phyloP scores from a whole-genome alignment of 2,329 filamentous ascomycete genomes.

The Cladosporium sp. region DNA sequence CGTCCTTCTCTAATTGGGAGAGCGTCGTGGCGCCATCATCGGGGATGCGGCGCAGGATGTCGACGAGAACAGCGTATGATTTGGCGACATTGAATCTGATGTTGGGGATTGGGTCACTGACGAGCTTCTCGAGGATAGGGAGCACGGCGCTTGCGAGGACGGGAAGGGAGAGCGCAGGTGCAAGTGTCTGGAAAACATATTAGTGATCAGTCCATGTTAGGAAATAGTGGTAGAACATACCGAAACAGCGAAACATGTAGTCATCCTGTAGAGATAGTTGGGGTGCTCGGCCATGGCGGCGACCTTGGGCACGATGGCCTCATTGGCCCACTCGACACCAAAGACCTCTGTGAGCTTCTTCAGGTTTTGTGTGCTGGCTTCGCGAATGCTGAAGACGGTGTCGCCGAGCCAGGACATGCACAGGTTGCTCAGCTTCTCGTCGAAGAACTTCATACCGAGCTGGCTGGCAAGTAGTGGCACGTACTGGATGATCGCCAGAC shows the following conservation, averaged over 20 bases:
- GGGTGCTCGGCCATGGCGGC: conserved; percentile 98
- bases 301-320: conserved; percentile 97
- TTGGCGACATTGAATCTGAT: conserved; percentile 99
- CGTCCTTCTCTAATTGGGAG: conserved; percentile 79
- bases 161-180: conserved; percentile 86
- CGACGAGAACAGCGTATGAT: conserved; percentile 87
- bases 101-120: conserved; percentile 93
- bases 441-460: conserved; percentile 95
- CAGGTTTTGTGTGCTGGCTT: conserved; percentile 94
- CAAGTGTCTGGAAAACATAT: conserved; percentile 68
- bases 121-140: conserved; percentile 93
- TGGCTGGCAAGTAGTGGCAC: conserved; percentile 95
- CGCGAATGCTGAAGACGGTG: conserved; percentile 96
- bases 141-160: conserved; percentile 92
- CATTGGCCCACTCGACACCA: conserved; percentile 94
- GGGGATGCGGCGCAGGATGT: conserved; percentile 86
- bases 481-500: conserved; percentile 98
- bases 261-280: conserved; percentile 99
- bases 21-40: conserved; percentile 73
- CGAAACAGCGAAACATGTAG: conserved; percentile 98
- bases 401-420: conserved; percentile 99
- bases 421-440: conserved; percentile 90
- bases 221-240: conserved; percentile 58
- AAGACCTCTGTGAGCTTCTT: conserved; percentile 99
- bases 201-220: conserved; percentile 11